Base-by-base conservation (phyloP, 2,329 filamentous ascomycete species). In the Pseudocercospora macadamiae region DNA sequence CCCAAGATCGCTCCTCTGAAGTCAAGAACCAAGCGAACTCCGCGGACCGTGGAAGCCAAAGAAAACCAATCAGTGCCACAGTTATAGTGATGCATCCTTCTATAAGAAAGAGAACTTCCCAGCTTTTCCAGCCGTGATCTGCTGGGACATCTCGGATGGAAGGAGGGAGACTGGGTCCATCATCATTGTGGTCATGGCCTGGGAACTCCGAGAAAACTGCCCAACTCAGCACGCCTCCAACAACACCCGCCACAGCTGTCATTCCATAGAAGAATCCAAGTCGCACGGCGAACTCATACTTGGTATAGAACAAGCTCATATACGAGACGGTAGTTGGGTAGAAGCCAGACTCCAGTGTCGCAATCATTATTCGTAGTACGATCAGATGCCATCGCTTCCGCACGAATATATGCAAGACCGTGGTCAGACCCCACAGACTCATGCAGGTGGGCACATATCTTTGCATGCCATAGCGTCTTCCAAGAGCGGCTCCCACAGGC, bases 261-360 rank as follows among this genome's bases (percentile, higher is more conserved):
- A 84, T 82, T 6, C 83, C 82, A 62, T 83, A 86, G 66, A 86
- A 85, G 37, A 84, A 70, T 3, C 77, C 82, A 16, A 86, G 70
- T 1, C 83, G 76, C 14, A 77, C 75, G 3, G 77, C 83, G 59
- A 86, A 83, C 62, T 85, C 83, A 69, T 79, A 85, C 44, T 81
- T 78, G 3, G 81, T 82, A 65, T 86, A 86, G 68, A 85, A 86
- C 52, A 83, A 73, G 16, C 81, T 82, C 25, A 86, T 76, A 63
- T 86, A 86, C n/a, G 79, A 78, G 14, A 85, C 82, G 2, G 81
- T 80, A 0, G 82, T 82, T 3, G 83, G 82, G 63, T 86, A 86
- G 66, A 86, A 85, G 2, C 83, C 83, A 49, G 82, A 80, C 74
- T 83, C 80, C 19, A 82, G 68, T 25, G 71, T 74, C 0, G 79